Conservation (phyloP, 345 rosid genomes). For the Luvunga scandens region DNA sequence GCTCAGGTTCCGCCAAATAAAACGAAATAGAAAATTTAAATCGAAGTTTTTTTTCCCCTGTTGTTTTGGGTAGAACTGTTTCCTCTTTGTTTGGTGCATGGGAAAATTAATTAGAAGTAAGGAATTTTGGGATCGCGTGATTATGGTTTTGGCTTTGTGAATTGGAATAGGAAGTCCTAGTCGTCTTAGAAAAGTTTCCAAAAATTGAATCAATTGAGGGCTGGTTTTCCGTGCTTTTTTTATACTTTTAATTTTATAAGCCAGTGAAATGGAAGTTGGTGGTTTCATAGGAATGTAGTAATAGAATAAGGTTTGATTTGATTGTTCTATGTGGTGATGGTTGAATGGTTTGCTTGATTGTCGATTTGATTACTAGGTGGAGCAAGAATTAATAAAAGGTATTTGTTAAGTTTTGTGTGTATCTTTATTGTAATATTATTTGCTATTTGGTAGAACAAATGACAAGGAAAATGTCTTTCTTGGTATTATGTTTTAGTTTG, state of each 20-base stretch:
- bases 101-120: slow-evolving; percentile 5
- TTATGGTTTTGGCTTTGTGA: not conserved
- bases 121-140: not conserved
- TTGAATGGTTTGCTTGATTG: not conserved
- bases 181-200: not conserved
- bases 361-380: not conserved
- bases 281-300: too few relatives aligned
- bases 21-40: not conserved
- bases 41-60: not conserved
- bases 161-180: not conserved
- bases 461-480: not conserved
- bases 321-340: not conserved
- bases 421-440: not conserved
- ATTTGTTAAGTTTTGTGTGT: not conserved
- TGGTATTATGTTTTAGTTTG: not conserved
- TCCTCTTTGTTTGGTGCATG: slow-evolving; percentile 11
- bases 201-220: not conserved
- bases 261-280: not conserved
- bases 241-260: not conserved
- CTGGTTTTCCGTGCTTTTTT: not conserved
- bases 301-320: not conserved
- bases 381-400: not conserved
- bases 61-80: not conserved
- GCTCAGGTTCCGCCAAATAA: slow-evolving; percentile 37
- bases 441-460: not conserved